Evolutionary conservation across 768 basidiomycete genomes (phyloP).

Genomic region (Gyrodon lividus): DNA sequence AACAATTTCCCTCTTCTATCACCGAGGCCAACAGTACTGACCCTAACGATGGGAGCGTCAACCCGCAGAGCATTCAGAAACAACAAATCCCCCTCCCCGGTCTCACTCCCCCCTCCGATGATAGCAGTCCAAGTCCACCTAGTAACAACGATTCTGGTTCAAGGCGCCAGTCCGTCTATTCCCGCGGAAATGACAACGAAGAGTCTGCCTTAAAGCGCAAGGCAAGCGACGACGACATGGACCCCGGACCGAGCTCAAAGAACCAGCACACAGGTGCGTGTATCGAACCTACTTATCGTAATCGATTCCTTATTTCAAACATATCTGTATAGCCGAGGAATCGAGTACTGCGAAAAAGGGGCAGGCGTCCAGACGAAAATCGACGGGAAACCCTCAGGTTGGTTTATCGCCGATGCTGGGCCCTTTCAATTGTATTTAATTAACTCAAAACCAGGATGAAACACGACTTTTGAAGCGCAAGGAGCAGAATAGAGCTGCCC

Average conservation of each 20-base stretch:
- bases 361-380: constrained; percentile 37
- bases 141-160: constrained; percentile 37
- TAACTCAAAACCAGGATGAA: constrained; percentile 53
- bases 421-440: constrained; percentile 4
- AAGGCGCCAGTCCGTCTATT: constrained; percentile 15
- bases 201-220: constrained; percentile 71
- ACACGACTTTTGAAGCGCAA: constrained; percentile 81
- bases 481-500: constrained; percentile 96
- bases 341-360: constrained; percentile 25
- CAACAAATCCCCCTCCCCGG: constrained; percentile 47
- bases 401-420: constrained; percentile 1
- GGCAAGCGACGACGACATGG: constrained; percentile 63
- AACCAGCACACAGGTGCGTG: constrained; percentile 59
- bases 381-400: constrained; percentile 38
- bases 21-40: constrained; percentile 18
- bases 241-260: constrained; percentile 68
- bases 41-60: constrained; percentile 43
- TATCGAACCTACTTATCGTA: neutral
- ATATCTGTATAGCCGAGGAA: constrained; percentile 23
- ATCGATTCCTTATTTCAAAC: neutral
- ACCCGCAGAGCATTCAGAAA: constrained; percentile 55
- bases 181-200: constrained; percentile 36
- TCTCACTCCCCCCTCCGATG: constrained; percentile 65
- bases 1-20: constrained; percentile 56
- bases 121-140: constrained; percentile 78